Percentiles rank a stretch among this genome's conserved stretches.
These are phyloP conservation scores for Debaryomyces sp. DNA, from an alignment of 1,139 yeast species.

Conservation along the genomic window DNA sequence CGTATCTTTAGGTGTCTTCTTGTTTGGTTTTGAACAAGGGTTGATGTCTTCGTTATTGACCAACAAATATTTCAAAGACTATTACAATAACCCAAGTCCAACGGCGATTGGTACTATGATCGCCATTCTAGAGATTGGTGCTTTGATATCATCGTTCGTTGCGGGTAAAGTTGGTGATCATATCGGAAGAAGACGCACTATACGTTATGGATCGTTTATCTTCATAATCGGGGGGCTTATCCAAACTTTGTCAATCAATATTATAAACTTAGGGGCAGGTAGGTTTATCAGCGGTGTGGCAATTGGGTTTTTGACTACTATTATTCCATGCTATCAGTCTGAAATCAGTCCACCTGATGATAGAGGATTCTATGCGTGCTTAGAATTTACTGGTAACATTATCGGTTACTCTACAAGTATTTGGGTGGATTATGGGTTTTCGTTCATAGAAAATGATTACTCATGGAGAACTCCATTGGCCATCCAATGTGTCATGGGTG, in stretches of 20 bases:
- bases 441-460: constrained; percentile 52
- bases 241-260: constrained; percentile 58
- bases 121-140: constrained; percentile 69
- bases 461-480: constrained; percentile 84
- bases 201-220: constrained; percentile 77
- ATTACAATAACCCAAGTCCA: constrained; percentile 67
- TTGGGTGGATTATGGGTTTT: constrained; percentile 87
- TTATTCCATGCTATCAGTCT: constrained; percentile 92
- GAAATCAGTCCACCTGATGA: constrained; percentile 90
- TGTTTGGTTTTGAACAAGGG: constrained; percentile 68
- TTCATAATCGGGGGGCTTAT: constrained; percentile 81
- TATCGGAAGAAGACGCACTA: constrained; percentile 79
- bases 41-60: constrained; percentile 63
- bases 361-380: constrained; percentile 86
- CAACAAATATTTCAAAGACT: constrained; percentile 70
- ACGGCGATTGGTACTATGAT: constrained; percentile 54
- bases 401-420: constrained; percentile 84
- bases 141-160: constrained; percentile 71
- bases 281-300: constrained; percentile 85
- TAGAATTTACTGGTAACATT: constrained; percentile 91
- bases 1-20: constrained; percentile 59
- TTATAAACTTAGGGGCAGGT: constrained; percentile 61
- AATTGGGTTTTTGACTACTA: constrained; percentile 87
- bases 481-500: constrained; percentile 77
- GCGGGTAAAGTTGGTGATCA: constrained; percentile 81